Evolutionary conservation across 116 monocot species (phyloP), one percentile per base, ranked within the genome.

Genomic region (Dioscorea cayenensis): DNA sequence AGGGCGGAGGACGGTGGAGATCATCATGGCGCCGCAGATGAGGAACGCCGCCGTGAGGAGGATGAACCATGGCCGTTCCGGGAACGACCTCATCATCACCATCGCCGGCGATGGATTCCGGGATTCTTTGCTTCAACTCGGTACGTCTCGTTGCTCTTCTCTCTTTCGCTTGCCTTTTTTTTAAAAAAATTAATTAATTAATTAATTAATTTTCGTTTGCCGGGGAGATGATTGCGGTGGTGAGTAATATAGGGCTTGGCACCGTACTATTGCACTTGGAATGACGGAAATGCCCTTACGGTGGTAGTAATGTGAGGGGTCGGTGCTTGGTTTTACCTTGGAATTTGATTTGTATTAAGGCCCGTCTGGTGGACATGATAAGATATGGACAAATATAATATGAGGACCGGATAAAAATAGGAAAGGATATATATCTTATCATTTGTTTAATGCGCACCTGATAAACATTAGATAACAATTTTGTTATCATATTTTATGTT

Each of bases 11-110:
- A 80, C 62, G 75, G 55, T 48, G 25, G 82, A 74, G 28, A 75
- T 22, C 60, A 82, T 59, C 48, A 80, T 72, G 36, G 75, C 74
- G 22, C 58, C 73, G 73, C 64, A 55, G 28, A 84, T 12, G 2
- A 84, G 48, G 28, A 63, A 65, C 19, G 73, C 75, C 2, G 50
- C 78, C 3, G 73, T 69, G 18, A 68, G 38, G 18, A 62, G 48
- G 19, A 70, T 27, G 59, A 77, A 59, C 69, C 76, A 77, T 9
- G 67, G 72, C 77, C 67, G 76, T 63, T 49, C 78, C 38, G 80
- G 68, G 17, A 73, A 13, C 36, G 18, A n/a, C 51, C 64, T 49
- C 75, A 74, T 72, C 49, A 14, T 72, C 73, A 18, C 23, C 49
- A 14, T 72, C 73, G 12, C 23, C 28, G 38, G 52, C 36, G 66